Conservation (phyloP, 306 rosid species). For the Senna siamea region DNA sequence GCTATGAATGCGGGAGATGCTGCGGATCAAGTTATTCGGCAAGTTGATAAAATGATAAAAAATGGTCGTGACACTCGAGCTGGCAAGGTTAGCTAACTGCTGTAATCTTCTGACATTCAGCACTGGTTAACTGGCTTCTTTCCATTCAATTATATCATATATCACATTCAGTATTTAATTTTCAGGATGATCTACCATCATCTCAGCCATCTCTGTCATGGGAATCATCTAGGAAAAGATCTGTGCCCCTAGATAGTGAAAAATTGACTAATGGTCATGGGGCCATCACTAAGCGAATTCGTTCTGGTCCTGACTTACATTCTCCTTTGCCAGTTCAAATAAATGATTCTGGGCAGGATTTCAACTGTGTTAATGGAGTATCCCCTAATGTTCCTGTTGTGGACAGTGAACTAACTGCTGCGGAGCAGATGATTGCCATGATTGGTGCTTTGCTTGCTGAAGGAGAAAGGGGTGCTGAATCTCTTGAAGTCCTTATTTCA, state of each 20-base stretch:
- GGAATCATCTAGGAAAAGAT: slow-evolving; percentile 69
- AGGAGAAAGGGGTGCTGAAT: slow-evolving; percentile 95
- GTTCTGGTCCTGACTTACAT: slow-evolving; percentile 62
- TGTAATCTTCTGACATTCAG: slow-evolving; percentile 27
- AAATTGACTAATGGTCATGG: slow-evolving; percentile 70
- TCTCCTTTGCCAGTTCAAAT: slow-evolving; percentile 51
- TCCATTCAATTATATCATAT: background rate
- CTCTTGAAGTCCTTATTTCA: slow-evolving; percentile 88
- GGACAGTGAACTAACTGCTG: slow-evolving; percentile 74
- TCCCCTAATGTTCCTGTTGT: slow-evolving; percentile 57
- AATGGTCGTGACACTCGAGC: slow-evolving; percentile 73
- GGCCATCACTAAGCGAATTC: slow-evolving; percentile 59
- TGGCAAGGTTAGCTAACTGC: slow-evolving; percentile 59
- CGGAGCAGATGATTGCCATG: slow-evolving; percentile 91
- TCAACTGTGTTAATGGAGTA: slow-evolving; percentile 58
- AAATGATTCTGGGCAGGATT: slow-evolving; percentile 63
- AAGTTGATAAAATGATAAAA: slow-evolving; percentile 84
- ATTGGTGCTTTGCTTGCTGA: slow-evolving; percentile 98
- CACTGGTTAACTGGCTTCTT: background rate
- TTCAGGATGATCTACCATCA: slow-evolving; percentile 75
- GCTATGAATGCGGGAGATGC: slow-evolving; percentile 95
- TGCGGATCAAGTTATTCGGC: slow-evolving; percentile 91
- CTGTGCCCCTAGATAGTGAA: slow-evolving; percentile 64
- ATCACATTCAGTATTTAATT: slow-evolving; percentile 18
- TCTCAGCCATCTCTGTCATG: slow-evolving; percentile 61